Percentiles rank a stretch among this genome's conserved stretches.
Evolutionary conservation across 768 basidiomycete species (phyloP).

Genomic region (Lactarius sanguifluus): DNA sequence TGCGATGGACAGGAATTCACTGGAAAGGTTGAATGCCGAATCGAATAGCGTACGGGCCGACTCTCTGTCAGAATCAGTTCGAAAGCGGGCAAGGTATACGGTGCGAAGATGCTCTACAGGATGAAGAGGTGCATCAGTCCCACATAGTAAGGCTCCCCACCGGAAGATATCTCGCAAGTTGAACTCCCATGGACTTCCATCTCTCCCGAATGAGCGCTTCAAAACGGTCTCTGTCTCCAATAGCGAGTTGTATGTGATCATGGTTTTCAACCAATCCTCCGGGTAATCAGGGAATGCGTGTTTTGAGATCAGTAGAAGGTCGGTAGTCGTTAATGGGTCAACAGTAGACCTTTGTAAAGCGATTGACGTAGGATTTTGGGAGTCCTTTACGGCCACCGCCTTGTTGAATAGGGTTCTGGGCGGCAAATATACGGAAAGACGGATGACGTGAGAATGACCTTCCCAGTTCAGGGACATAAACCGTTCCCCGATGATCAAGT

Average conservation of each 20-base stretch:
- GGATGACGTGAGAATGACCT: constrained; percentile 87
- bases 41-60: constrained; percentile 55
- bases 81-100: constrained; percentile 86
- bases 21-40: constrained; percentile 44
- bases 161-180: constrained; percentile 93
- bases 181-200: constrained; percentile 96
- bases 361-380: constrained; percentile 95
- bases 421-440: constrained; percentile 95
- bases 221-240: constrained; percentile 67
- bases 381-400: constrained; percentile 97
- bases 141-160: constrained; percentile 66
- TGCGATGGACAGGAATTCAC: constrained; percentile 30
- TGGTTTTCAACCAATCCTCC: constrained; percentile 53
- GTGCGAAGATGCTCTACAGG: constrained; percentile 65
- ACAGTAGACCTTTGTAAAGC: constrained; percentile 98
- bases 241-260: constrained; percentile 80
- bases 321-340: constrained; percentile 75
- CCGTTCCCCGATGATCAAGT: constrained; percentile 91
- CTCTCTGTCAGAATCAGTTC: constrained; percentile 63
- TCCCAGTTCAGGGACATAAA: constrained; percentile 93
- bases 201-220: constrained; percentile 65
- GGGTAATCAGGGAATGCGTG: constrained; percentile 67
- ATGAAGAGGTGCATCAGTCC: constrained; percentile 39
- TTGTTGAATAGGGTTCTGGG: constrained; percentile 94
- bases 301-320: constrained; percentile 76